phyloP scores from a whole-genome alignment of 345 rosid genomes.

The Orychophragmus violaceus region DNA sequence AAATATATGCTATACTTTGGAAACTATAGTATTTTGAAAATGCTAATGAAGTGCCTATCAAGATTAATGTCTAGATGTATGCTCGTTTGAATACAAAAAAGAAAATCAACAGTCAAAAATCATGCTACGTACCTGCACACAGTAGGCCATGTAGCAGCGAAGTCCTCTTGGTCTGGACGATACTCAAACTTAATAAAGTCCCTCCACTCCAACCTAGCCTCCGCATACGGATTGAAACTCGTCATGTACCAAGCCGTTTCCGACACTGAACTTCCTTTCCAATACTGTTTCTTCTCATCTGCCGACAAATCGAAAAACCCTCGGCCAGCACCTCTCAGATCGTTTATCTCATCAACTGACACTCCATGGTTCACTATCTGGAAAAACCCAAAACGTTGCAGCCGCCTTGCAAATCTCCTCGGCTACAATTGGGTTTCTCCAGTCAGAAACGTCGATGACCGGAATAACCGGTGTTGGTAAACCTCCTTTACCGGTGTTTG shows the following conservation, averaged over 20 bases:
- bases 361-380: conserved; percentile 23
- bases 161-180: neutral
- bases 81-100: too few species aligned
- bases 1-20: too few species aligned
- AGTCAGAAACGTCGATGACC: conserved; percentile 11
- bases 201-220: conserved; percentile 36
- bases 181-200: conserved; percentile 24
- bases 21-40: too few species aligned
- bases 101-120: too few species aligned
- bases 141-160: conserved; percentile 10
- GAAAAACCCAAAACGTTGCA: conserved; percentile 2
- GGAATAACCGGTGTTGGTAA: neutral
- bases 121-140: conserved; percentile 15
- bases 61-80: too few species aligned
- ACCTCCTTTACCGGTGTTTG: neutral
- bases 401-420: conserved; percentile 11
- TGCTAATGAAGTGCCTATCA: too few species aligned
- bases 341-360: conserved; percentile 9
- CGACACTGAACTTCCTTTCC: conserved; percentile 15
- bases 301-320: conserved; percentile 28
- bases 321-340: conserved; percentile 26
- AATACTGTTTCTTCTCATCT: conserved; percentile 26
- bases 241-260: conserved; percentile 20
- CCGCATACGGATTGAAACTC: conserved; percentile 15
- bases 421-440: neutral